Percentiles rank a stretch among this genome's conserved stretches.
Conservation (phyloP, 2,329 filamentous ascomycete genomes). For the Westerdykella ornata region DNA sequence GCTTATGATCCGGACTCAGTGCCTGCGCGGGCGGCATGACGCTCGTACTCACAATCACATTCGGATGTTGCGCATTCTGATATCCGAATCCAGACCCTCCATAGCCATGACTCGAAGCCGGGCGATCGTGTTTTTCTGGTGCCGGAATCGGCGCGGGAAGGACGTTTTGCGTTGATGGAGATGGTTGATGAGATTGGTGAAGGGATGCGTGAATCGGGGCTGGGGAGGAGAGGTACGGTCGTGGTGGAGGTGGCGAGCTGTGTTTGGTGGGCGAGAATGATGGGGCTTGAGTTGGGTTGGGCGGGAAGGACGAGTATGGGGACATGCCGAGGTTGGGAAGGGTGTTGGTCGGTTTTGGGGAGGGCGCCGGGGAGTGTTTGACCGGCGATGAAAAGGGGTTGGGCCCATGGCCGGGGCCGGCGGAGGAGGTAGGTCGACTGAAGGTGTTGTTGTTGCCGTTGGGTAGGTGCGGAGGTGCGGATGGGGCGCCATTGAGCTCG, state of each 20-base stretch:
- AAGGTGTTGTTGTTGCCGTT: slow-evolving; percentile 21
- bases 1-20: slow-evolving; percentile 52
- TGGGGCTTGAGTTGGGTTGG: slow-evolving; percentile 24
- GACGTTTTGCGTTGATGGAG: slow-evolving; percentile 29
- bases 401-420: slow-evolving; percentile 1
- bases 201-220: slow-evolving; percentile 15
- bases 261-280: slow-evolving; percentile 37
- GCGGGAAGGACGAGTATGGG: slow-evolving; percentile 46
- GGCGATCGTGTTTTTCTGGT: slow-evolving; percentile 43
- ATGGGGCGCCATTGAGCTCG: background rate
- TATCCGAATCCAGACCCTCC: too few relatives aligned
- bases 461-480: background rate
- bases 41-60: too few relatives aligned
- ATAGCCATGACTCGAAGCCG: slow-evolving; percentile 28
- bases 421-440: slow-evolving; percentile 14
- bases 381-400: slow-evolving; percentile 23
- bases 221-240: slow-evolving; percentile 30
- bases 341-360: slow-evolving; percentile 30
- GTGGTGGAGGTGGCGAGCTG: slow-evolving; percentile 32
- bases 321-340: slow-evolving; percentile 28
- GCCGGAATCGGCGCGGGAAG: slow-evolving; percentile 36
- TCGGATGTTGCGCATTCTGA: slow-evolving; percentile 18
- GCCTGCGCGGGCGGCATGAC: slow-evolving; percentile 54
- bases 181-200: slow-evolving; percentile 25
- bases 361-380: slow-evolving; percentile 32